Evolutionary conservation across 331 rosid species (phyloP), one percentile per base, ranked within the genome.

Genomic region (Ulmus americana): DNA sequence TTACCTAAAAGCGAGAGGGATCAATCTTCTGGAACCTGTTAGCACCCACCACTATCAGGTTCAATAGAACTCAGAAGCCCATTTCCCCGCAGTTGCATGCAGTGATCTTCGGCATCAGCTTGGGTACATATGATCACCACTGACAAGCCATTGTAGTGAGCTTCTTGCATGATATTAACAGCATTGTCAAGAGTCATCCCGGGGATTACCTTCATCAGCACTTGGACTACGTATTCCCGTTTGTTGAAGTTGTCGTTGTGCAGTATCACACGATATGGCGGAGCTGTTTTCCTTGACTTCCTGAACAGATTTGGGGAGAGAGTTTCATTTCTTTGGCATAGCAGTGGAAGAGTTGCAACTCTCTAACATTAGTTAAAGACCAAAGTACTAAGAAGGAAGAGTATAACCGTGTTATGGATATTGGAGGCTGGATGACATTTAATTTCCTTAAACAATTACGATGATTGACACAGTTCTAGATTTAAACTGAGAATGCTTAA

Each of bases 141-240:
- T 0, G 97, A 73, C 65, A 88, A 40, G 56, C 97, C 97, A 63
- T 84, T 91, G 63, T 68, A 9, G 75, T 91, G 96, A 13, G 97
- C 97, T 70, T 88, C 97, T 70, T 91, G 97, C 97, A 91, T 91
- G 61, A 91, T 81, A 77, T 91, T 88, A 49, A 91, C 96, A 1
- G 96, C 96, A 62, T 56, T 84, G 74, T 88, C 96, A 63, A 91
- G 43, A 12, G 95, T 84, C 97, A 91, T 91, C 77, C 96, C 97
- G 0, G 97, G 97, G 65, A 91, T 91, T 64, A 91, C 97, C 85
- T 91, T 91, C 96, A 91, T 88, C 81, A 91, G 70, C 51, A 91
- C 97, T 80, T 91, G 90, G 53, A 91, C 97, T 18, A 91, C 97
- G 9, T 91, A 91, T 76, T 91, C 92, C 41, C 97, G 72, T 76